Evolutionary conservation across 139 green algal genomes (phyloP).

Genomic region (Pseudopediastrum boryanum): DNA sequence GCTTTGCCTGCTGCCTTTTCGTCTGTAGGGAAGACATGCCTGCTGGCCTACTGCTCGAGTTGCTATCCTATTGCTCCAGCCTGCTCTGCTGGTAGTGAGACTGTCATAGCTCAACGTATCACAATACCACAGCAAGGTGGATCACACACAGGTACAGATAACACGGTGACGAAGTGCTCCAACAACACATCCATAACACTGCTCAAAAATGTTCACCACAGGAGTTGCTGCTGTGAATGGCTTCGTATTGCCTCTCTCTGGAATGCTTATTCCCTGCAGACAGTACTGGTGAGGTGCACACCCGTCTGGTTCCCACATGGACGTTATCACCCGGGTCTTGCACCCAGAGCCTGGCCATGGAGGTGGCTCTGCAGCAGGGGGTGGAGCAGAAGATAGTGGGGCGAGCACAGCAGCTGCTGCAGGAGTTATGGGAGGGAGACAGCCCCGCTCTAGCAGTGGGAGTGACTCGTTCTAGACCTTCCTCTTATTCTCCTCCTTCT

Average conservation of each 20-base stretch:
- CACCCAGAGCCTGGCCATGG: conserved; percentile 10
- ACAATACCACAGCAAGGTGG: no score
- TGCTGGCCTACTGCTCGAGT: no score
- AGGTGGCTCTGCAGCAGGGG: neutral
- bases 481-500: neutral
- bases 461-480: neutral
- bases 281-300: neutral
- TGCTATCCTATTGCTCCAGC: no score
- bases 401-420: neutral
- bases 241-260: no score
- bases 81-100: no score
- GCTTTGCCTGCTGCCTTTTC: no score
- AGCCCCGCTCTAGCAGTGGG: neutral
- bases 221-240: neutral
- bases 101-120: no score
- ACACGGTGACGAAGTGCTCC: no score
- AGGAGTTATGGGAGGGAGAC: neutral
- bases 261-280: no score
- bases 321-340: neutral
- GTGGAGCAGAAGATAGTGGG: conserved; percentile 1
- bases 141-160: neutral
- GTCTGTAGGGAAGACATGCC: no score
- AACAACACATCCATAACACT: no score
- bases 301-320: neutral
- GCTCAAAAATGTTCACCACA: neutral